phyloP scores from a whole-genome alignment of 192 early-diverging fungal species.

The Backusella circina region DNA sequence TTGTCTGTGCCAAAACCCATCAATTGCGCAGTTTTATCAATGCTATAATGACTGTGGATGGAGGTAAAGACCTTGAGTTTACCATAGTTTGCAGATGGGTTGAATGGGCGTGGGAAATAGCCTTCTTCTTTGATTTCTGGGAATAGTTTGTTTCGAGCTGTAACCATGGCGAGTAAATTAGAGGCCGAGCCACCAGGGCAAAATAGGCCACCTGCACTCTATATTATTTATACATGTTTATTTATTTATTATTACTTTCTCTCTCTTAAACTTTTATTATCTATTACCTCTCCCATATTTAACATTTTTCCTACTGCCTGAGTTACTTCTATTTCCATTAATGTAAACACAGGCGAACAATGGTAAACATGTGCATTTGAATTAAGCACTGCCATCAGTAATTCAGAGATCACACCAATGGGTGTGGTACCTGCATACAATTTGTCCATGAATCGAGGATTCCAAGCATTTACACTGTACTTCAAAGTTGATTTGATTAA shows the following conservation, averaged over 20 bases:
- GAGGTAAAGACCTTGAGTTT: constrained; percentile 67
- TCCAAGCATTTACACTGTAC: constrained; percentile 62
- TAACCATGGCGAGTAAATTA: constrained; percentile 73
- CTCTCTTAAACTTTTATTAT: constrained; percentile 2
- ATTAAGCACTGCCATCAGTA: constrained; percentile 68
- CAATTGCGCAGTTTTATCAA: constrained; percentile 68
- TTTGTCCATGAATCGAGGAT: constrained; percentile 77
- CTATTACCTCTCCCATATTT: constrained; percentile 43
- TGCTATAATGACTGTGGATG: constrained; percentile 67
- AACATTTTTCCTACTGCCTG: constrained; percentile 39
- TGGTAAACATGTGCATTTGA: constrained; percentile 77
- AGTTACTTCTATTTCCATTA: constrained; percentile 66
- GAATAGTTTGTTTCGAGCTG: constrained; percentile 64
- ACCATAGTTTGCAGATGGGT: constrained; percentile 24
- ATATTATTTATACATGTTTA: constrained; percentile 9
- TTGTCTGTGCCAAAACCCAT: constrained; percentile 69
- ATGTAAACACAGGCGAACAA: constrained; percentile 64
- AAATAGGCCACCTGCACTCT: constrained; percentile 56
- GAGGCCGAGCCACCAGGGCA: constrained; percentile 75
- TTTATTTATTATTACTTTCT: background rate
- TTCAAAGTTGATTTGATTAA: constrained; percentile 41
- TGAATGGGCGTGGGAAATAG: constrained; percentile 32
- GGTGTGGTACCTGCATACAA: constrained; percentile 76
- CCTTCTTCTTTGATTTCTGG: constrained; percentile 57
- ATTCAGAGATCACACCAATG: constrained; percentile 69